Conservation (phyloP, 2,329 filamentous ascomycete genomes). For the Falciphora oryzae region DNA sequence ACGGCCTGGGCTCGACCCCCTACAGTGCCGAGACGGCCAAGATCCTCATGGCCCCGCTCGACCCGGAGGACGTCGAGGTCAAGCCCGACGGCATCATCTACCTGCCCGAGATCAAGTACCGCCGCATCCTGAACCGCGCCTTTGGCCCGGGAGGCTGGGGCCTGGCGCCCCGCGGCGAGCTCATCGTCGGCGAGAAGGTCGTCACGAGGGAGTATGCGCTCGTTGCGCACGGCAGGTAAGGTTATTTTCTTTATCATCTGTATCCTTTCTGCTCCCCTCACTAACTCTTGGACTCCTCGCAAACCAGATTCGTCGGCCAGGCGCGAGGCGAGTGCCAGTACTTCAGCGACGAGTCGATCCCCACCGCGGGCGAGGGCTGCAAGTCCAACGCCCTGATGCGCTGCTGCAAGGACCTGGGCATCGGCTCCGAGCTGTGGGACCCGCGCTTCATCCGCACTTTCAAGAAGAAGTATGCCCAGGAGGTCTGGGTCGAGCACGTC, state of each 20-base stretch:
- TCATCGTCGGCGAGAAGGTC: slow-evolving; percentile 73
- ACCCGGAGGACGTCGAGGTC: slow-evolving; percentile 79
- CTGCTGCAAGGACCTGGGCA: slow-evolving; percentile 95
- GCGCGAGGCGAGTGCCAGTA: slow-evolving; percentile 93
- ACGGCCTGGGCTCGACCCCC: slow-evolving; percentile 65
- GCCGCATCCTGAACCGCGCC: slow-evolving; percentile 79
- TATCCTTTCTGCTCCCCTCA: background rate
- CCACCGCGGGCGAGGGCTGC: slow-evolving; percentile 91
- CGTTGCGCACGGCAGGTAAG: slow-evolving; percentile 79
- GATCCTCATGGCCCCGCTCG: slow-evolving; percentile 62
- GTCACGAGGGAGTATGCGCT: slow-evolving; percentile 91
- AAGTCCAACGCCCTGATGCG: slow-evolving; percentile 97
- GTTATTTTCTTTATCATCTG: slow-evolving; percentile 12
- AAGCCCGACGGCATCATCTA: slow-evolving; percentile 98
- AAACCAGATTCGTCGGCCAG: slow-evolving; percentile 73
- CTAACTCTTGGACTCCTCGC: background rate
- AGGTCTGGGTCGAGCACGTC: slow-evolving; percentile 86
- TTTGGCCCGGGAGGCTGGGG: slow-evolving; percentile 98
- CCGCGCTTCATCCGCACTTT: slow-evolving; percentile 83
- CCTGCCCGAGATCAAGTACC: slow-evolving; percentile 96
- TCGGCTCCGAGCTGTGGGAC: slow-evolving; percentile 95
- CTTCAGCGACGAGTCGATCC: slow-evolving; percentile 83
- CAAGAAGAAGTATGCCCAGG: slow-evolving; percentile 66
- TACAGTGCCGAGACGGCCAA: slow-evolving; percentile 66
- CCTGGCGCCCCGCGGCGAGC: slow-evolving; percentile 78